phyloP scores from a whole-genome alignment of 2,329 filamentous ascomycete species.

The Dendrostoma leiphaemia region DNA sequence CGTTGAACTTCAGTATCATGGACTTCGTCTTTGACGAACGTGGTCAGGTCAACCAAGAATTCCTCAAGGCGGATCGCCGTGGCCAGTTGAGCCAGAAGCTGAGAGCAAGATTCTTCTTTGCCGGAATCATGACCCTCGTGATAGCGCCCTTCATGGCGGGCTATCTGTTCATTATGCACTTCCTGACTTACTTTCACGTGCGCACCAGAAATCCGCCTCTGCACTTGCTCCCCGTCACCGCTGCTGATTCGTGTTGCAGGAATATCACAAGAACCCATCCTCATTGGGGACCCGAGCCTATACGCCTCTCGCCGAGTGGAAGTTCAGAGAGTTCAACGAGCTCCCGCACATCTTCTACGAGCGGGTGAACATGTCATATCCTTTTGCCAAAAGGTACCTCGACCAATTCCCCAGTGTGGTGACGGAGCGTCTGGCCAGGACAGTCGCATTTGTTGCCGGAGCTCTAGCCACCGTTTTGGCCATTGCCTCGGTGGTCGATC shows the following conservation, averaged over 20 bases:
- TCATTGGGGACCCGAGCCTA: slow-evolving; percentile 87
- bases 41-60: slow-evolving; percentile 82
- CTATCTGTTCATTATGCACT: slow-evolving; percentile 84
- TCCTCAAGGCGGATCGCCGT: slow-evolving; percentile 80
- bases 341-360: slow-evolving; percentile 88
- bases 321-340: slow-evolving; percentile 98
- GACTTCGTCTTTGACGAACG: slow-evolving; percentile 92
- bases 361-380: slow-evolving; percentile 89
- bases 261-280: slow-evolving; percentile 92
- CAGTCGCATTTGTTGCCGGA: slow-evolving; percentile 83
- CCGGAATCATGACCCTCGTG: slow-evolving; percentile 81
- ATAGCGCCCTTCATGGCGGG: slow-evolving; percentile 84
- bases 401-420: slow-evolving; percentile 97
- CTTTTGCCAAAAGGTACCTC: slow-evolving; percentile 87
- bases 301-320: slow-evolving; percentile 93
- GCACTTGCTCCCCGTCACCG: background rate
- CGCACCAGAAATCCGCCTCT: slow-evolving; percentile 29
- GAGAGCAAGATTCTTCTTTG: slow-evolving; percentile 74
- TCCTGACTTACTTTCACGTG: slow-evolving; percentile 92
- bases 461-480: slow-evolving; percentile 84
- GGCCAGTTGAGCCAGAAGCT: slow-evolving; percentile 75
- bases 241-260: slow-evolving; percentile 45
- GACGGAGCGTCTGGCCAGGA: slow-evolving; percentile 79
- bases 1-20: slow-evolving; percentile 82
- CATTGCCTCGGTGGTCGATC: slow-evolving; percentile 80